Conservation (phyloP, 805 yeast species). For the Ogataea corticis region DNA sequence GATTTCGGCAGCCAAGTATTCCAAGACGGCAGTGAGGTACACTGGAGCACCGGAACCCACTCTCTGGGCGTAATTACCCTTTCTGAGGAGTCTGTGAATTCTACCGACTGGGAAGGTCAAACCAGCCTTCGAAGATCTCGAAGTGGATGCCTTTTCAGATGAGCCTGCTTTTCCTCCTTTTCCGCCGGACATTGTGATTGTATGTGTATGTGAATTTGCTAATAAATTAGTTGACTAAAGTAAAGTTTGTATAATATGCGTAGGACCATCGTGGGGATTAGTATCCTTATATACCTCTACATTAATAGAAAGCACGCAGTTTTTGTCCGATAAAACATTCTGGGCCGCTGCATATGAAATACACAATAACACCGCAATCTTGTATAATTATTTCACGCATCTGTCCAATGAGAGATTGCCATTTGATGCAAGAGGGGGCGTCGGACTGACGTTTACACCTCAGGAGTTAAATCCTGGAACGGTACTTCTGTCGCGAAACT, state of each 20-base stretch:
- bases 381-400: not conserved
- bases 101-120: conserved; percentile 99
- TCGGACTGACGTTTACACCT: conserved; percentile 21
- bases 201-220: conserved; percentile 1
- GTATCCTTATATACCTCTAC: conserved; percentile 10
- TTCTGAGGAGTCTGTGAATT: conserved; percentile 94
- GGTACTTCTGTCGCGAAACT: conserved; percentile 23
- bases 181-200: conserved; percentile 55
- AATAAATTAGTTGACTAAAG: not conserved
- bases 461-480: conserved; percentile 23
- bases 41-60: conserved; percentile 99
- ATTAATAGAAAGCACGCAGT: not conserved
- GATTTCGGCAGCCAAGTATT: conserved; percentile 96
- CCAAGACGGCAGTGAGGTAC: conserved; percentile 93
- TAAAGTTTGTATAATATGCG: not conserved
- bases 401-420: conserved; percentile 1
- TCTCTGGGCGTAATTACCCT: conserved; percentile 98
- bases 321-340: not conserved
- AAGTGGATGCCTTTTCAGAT: conserved; percentile 92
- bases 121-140: conserved; percentile 98
- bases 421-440: not conserved
- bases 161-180: conserved; percentile 95
- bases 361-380: not conserved
- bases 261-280: not conserved
- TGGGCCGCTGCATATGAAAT: not conserved